Evolutionary conservation across 148 eudicot species (phyloP), one percentile per base, ranked within the genome.

Genomic region (Selenicereus undatus): DNA sequence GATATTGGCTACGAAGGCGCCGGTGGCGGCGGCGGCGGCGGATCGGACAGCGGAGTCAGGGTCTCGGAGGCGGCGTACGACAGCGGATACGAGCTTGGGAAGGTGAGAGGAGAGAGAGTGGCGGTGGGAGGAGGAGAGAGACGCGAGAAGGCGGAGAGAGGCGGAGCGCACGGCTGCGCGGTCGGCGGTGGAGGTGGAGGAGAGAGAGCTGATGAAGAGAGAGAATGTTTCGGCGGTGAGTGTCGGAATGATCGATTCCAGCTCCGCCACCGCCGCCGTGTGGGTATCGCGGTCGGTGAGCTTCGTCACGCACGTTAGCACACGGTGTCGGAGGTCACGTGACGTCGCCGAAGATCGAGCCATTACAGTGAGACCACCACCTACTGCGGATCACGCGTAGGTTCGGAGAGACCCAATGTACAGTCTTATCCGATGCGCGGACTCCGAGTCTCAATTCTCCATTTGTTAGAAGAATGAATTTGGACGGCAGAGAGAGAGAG

Each of bases 201-300:
- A 85, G 79, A 96, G 87, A 66, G 98, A 90, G 50, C 89, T 89
- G 75, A 93, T 86, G 82, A 92, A 96, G 48, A 89, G 82, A 0
- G 93, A 87, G 39, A 93, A 84, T 13, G 89, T 75, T 79, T 89
- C 89, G 30, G 86, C 26, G 3, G 92, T 45, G 24, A 95, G 87
- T 2, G 91, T 84, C 30, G 80, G 87, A 26, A 97, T 93, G 65
- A 96, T 92, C 30, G 89, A 80, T 22, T 92, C 93, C 36, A 96
- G 91, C 76, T 93, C 98, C 26, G 87, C 43, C 16, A 91, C 93
- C 51, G 99, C 99, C 18, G 91, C 83, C 54, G 94, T 50, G 64
- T 89, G 92, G 0, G 99, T 96, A 80, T 96, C 99, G 21, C 94
- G 90, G 76, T 96, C 99, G 85, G 99, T 91, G 80, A 96, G 91